Evolutionary conservation across 306 rosid species (phyloP).

Genomic region (Rubus parviflorus): DNA sequence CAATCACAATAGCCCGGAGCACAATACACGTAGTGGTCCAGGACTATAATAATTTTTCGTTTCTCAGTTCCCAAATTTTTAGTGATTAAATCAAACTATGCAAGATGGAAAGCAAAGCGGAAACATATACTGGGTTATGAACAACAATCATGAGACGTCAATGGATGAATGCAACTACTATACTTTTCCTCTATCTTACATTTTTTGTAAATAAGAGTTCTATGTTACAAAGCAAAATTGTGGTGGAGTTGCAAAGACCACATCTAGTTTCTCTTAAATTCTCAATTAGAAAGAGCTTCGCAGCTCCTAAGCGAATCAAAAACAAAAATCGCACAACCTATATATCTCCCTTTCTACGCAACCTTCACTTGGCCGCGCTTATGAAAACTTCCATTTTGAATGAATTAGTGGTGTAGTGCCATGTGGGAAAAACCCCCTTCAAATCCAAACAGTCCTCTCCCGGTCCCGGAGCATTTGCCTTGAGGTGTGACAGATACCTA

Average conservation of each 20-base stretch:
- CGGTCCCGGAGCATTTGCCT: slow-evolving; percentile 24
- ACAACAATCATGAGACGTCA: slow-evolving; percentile 23
- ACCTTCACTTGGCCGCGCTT: slow-evolving; percentile 41
- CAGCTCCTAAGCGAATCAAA: slow-evolving; percentile 48
- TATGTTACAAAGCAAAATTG: slow-evolving; percentile 98
- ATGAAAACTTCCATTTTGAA: slow-evolving; percentile 41
- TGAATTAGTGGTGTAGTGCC: slow-evolving; percentile 35
- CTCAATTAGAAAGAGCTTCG: slow-evolving; percentile 58
- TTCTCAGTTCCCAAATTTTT: not conserved
- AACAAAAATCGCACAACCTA: slow-evolving; percentile 52
- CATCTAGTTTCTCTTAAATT: slow-evolving; percentile 61
- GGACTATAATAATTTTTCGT: too few relatives aligned
- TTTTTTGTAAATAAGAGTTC: slow-evolving; percentile 58
- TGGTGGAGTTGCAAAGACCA: slow-evolving; percentile 72
- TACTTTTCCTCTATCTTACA: slow-evolving; percentile 58
- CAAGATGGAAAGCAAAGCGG: not conserved
- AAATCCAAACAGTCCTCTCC: slow-evolving; percentile 22
- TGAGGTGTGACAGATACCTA: slow-evolving; percentile 15
- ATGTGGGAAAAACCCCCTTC: slow-evolving; percentile 33
- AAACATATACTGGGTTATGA: not conserved
- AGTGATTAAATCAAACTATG: not conserved
- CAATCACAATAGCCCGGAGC: too few relatives aligned
- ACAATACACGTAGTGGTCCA: too few relatives aligned
- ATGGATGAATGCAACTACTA: slow-evolving; percentile 50
- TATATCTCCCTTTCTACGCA: slow-evolving; percentile 37